phyloP scores from a whole-genome alignment of 2,329 filamentous ascomycete species.

The Fusarium armeniacum region DNA sequence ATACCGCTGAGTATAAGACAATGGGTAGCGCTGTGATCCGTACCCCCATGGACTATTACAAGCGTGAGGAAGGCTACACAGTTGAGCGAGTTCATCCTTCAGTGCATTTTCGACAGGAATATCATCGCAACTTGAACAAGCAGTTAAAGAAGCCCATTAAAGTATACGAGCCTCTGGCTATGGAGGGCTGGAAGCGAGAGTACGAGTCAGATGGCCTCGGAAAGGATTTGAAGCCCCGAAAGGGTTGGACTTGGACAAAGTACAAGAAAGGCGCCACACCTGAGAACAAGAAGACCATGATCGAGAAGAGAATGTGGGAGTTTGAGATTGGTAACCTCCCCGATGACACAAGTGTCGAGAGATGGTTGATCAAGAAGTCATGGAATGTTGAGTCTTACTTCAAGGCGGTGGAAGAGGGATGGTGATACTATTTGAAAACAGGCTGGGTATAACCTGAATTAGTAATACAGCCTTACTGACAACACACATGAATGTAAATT shows the following conservation, averaged over 20 bases:
- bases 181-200: conserved; percentile 11
- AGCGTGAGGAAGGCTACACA: conserved; percentile 9
- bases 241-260: conserved; percentile 20
- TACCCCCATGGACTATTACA: conserved; percentile 8
- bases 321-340: conserved; percentile 20
- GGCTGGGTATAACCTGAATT: not conserved
- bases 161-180: conserved; percentile 14
- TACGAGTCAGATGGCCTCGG: conserved; percentile 7
- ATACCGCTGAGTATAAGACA: conserved; percentile 5
- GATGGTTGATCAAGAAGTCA: conserved; percentile 17
- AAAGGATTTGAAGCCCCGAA: conserved; percentile 3
- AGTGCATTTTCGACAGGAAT: conserved; percentile 14
- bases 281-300: not conserved
- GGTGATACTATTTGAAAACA: not conserved
- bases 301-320: conserved; percentile 22
- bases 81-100: conserved; percentile 21
- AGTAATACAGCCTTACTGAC: not conserved
- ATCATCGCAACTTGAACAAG: conserved; percentile 7
- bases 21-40: conserved; percentile 15
- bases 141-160: conserved; percentile 3
- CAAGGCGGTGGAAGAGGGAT: conserved; percentile 10
- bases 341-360: conserved; percentile 13
- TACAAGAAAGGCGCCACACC: conserved; percentile 7
- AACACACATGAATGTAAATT: too few relatives aligned
- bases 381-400: conserved; percentile 20